Evolutionary conservation across 176 grass and related monocot species (phyloP).

Genomic region (Alloteropsis semialata): DNA sequence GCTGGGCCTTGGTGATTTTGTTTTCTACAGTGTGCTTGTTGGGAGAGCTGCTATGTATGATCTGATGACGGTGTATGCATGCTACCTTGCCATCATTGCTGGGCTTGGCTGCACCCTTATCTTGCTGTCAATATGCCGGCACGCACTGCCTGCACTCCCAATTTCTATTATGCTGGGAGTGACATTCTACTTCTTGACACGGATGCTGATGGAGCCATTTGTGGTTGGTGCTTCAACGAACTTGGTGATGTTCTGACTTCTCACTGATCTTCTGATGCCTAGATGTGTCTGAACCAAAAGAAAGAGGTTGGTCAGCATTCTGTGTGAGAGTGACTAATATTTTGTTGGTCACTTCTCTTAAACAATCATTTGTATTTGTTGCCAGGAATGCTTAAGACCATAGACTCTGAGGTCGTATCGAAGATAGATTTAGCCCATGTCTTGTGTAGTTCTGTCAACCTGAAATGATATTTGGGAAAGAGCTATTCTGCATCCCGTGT

Average conservation of each 20-base stretch:
- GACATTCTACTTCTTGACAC: slow-evolving; percentile 96
- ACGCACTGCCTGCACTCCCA: slow-evolving; percentile 86
- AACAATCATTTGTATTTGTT: slow-evolving; percentile 14
- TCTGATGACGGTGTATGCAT: slow-evolving; percentile 98
- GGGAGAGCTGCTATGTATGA: slow-evolving; percentile 98
- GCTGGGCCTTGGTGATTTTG: slow-evolving; percentile 88
- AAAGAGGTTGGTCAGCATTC: slow-evolving; percentile 25
- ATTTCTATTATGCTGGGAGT: slow-evolving; percentile 81
- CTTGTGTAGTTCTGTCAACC: slow-evolving; percentile 28
- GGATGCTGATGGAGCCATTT: slow-evolving; percentile 93
- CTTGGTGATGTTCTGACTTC: slow-evolving; percentile 97
- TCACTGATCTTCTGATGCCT: slow-evolving; percentile 24
- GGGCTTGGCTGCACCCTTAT: slow-evolving; percentile 98
- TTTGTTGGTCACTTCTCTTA: slow-evolving; percentile 27
- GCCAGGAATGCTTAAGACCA: slow-evolving; percentile 19
- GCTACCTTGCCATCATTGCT: slow-evolving; percentile 95
- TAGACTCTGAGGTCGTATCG: slow-evolving; percentile 5
- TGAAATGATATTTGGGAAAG: slow-evolving; percentile 25
- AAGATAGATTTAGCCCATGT: slow-evolving; percentile 20
- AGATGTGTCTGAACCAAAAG: not conserved
- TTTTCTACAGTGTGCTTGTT: slow-evolving; percentile 96
- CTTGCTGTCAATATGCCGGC: slow-evolving; percentile 74
- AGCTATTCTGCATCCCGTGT: not conserved
- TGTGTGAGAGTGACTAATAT: slow-evolving; percentile 9
- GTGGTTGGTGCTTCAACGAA: slow-evolving; percentile 72